phyloP scores from a whole-genome alignment of 192 early-diverging fungal genomes.

The Coemansia sp. region DNA sequence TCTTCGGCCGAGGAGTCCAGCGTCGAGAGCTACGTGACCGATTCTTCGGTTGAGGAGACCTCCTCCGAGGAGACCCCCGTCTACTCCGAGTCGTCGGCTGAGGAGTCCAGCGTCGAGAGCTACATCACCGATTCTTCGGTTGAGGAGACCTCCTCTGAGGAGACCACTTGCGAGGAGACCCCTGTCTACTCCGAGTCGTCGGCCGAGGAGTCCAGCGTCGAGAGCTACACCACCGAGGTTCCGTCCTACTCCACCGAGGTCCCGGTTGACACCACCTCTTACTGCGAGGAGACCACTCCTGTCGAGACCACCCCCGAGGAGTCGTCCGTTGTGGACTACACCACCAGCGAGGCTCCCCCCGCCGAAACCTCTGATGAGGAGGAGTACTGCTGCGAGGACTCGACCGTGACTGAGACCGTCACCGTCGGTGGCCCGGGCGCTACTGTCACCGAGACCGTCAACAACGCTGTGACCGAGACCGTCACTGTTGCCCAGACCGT shows the following conservation, averaged over 20 bases:
- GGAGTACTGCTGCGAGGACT: not conserved
- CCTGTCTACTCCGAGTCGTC: too few relatives aligned
- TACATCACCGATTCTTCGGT: too few relatives aligned
- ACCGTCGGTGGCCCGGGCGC: constrained; percentile 17
- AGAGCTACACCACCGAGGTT: not conserved
- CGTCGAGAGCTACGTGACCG: too few relatives aligned
- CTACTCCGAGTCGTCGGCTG: too few relatives aligned
- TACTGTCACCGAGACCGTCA: not conserved
- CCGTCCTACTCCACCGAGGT: constrained; percentile 9
- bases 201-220: too few relatives aligned
- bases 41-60: too few relatives aligned
- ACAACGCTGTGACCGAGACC: constrained; percentile 16
- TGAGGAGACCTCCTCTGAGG: too few relatives aligned
- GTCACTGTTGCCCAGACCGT: not conserved
- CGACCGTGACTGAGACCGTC: constrained; percentile 30
- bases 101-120: not conserved
- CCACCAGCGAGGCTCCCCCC: not conserved
- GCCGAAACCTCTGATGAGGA: constrained; percentile 14
- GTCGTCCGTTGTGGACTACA: not conserved
- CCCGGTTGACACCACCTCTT: constrained; percentile 12
- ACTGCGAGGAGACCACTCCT: not conserved
- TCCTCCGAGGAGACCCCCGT: too few relatives aligned
- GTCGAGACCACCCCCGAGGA: constrained; percentile 7
- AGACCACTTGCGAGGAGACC: too few relatives aligned
- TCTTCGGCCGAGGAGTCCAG: too few relatives aligned